phyloP scores from a whole-genome alignment of 371 early-diverging fungal species.

The Apophysomyces ossiformis region DNA sequence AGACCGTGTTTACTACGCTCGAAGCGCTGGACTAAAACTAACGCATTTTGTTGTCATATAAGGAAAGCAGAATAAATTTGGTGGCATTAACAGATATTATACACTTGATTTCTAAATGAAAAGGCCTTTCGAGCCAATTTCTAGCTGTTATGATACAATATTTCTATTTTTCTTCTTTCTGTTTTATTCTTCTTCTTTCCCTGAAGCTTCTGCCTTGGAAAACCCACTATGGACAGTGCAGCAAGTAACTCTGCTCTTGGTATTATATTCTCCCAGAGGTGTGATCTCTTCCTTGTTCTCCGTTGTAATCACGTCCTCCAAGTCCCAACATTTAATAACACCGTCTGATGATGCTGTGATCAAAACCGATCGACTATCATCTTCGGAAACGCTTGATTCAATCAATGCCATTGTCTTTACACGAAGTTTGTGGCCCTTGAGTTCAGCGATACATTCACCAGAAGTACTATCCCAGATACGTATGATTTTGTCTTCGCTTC shows the following conservation, averaged over 20 bases:
- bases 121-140: not conserved
- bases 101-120: conserved; percentile 14
- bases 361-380: conserved; percentile 49
- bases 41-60: too few species aligned
- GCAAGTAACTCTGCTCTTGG: conserved; percentile 72
- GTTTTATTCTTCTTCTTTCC: too few species aligned
- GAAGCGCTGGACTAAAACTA: too few species aligned
- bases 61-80: too few species aligned
- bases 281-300: conserved; percentile 31
- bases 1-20: too few species aligned
- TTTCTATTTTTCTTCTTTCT: too few species aligned
- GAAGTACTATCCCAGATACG: conserved; percentile 65
- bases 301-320: conserved; percentile 40
- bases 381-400: conserved; percentile 31
- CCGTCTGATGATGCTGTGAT: conserved; percentile 77
- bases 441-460: conserved; percentile 59
- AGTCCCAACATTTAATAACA: conserved; percentile 71
- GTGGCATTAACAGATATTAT: too few species aligned
- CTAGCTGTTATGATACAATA: too few species aligned
- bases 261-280: conserved; percentile 66
- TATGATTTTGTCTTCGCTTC: conserved; percentile 75
- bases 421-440: conserved; percentile 64
- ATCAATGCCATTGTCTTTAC: conserved; percentile 50
- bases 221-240: conserved; percentile 50
- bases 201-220: conserved; percentile 12